phyloP scores from a whole-genome alignment of 371 early-diverging fungal species.

The Coemansia sp. region DNA sequence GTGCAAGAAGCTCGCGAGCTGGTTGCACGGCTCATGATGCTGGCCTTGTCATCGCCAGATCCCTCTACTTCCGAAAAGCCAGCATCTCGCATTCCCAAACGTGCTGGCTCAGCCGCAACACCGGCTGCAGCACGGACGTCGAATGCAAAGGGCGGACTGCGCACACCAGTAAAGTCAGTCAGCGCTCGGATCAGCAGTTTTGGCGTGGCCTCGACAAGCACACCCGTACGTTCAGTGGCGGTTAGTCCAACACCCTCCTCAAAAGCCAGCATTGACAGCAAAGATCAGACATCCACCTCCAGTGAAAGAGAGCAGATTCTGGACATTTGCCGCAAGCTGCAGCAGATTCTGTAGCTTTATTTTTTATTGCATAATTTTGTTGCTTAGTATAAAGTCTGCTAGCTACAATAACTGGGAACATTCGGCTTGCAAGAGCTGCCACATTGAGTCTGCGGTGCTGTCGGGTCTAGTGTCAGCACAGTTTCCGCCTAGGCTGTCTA shows the following conservation, averaged over 20 bases:
- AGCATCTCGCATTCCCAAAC: slow-evolving; percentile 30
- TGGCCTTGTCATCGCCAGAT: slow-evolving; percentile 38
- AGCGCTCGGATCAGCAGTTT: slow-evolving; percentile 46
- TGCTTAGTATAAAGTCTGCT: neutral
- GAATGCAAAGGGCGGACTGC: slow-evolving; percentile 19
- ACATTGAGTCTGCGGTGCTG: slow-evolving; percentile 3
- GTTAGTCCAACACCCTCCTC: slow-evolving; percentile 34
- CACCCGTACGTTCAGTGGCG: slow-evolving; percentile 32
- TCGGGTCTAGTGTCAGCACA: neutral
- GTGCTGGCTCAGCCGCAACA: slow-evolving; percentile 13
- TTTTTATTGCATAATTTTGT: neutral
- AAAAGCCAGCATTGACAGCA: slow-evolving; percentile 20
- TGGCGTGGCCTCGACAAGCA: slow-evolving; percentile 42
- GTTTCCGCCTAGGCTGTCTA: slow-evolving; percentile 4
- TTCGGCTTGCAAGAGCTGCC: slow-evolving; percentile 17
- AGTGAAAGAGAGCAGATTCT: slow-evolving; percentile 37
- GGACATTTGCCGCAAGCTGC: slow-evolving; percentile 46
- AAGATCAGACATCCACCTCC: slow-evolving; percentile 4
- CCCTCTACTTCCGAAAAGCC: slow-evolving; percentile 18
- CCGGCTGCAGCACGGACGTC: slow-evolving; percentile 4
- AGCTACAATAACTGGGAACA: neutral
- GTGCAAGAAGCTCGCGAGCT: slow-evolving; percentile 45
- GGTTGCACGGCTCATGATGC: slow-evolving; percentile 45
- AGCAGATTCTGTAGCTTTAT: slow-evolving; percentile 20
- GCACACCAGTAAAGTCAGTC: slow-evolving; percentile 28